Conservation (phyloP, 371 early-diverging fungal species). For the Mortierella sp. region DNA sequence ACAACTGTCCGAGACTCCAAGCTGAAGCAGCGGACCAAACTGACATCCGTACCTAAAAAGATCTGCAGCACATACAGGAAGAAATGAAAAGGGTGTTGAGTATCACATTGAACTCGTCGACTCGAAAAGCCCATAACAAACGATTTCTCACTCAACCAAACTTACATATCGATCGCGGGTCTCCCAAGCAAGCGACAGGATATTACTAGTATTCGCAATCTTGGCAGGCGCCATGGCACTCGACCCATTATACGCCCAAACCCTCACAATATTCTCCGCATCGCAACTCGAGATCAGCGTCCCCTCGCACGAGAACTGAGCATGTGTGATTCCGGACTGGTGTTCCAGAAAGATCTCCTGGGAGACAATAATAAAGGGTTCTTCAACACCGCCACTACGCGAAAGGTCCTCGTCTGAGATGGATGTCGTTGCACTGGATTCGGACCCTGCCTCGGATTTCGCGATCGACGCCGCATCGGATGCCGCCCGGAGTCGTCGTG, state of each 20-base stretch:
- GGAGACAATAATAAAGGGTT: slow-evolving; percentile 43
- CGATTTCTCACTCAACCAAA: neutral
- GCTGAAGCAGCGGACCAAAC: slow-evolving; percentile 70
- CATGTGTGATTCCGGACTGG: slow-evolving; percentile 73
- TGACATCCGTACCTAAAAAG: slow-evolving; percentile 71
- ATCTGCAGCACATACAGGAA: slow-evolving; percentile 50
- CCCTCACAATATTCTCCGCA: slow-evolving; percentile 74
- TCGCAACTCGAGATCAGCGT: slow-evolving; percentile 76
- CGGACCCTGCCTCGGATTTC: slow-evolving; percentile 34
- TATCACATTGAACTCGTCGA: neutral
- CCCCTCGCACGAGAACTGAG: slow-evolving; percentile 72
- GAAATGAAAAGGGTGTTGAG: neutral
- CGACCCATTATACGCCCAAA: slow-evolving; percentile 55
- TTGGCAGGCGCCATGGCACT: slow-evolving; percentile 64
- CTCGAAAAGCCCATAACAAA: too few species aligned
- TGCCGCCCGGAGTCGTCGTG: slow-evolving; percentile 39
- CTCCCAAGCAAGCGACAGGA: slow-evolving; percentile 76
- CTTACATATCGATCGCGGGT: slow-evolving; percentile 65
- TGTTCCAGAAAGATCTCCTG: slow-evolving; percentile 74
- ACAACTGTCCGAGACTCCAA: slow-evolving; percentile 70
- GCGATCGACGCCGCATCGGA: slow-evolving; percentile 49
- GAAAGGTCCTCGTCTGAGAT: slow-evolving; percentile 33
- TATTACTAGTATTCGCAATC: slow-evolving; percentile 63
- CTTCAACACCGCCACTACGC: slow-evolving; percentile 19
- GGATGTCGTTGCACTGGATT: slow-evolving; percentile 26